phyloP scores from a whole-genome alignment of 768 basidiomycete species.

The Clitopilus passeckerianus region DNA sequence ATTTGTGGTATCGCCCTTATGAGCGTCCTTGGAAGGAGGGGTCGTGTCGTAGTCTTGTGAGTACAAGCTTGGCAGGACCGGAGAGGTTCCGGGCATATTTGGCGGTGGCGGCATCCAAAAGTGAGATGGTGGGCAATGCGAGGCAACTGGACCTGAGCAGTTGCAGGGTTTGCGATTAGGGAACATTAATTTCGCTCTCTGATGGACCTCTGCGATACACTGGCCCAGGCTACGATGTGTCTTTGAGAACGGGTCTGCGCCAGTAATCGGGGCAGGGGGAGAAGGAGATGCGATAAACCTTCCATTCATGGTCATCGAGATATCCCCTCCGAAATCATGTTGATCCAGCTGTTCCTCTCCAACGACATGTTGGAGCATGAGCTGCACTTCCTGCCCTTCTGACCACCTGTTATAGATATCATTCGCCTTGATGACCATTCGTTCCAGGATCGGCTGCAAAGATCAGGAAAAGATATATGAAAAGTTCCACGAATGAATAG shows the following conservation, averaged over 20 bases:
- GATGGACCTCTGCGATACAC: slow-evolving; percentile 43
- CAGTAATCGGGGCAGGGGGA: slow-evolving; percentile 10
- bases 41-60: slow-evolving; percentile 14
- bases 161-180: slow-evolving; percentile 40
- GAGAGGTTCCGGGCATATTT: slow-evolving; percentile 20
- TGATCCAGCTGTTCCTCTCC: slow-evolving; percentile 12
- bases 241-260: slow-evolving; percentile 30
- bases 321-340: background rate
- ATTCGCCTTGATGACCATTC: slow-evolving; percentile 47
- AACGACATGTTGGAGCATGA: slow-evolving; percentile 28
- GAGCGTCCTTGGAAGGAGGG: slow-evolving; percentile 17
- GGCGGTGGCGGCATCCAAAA: slow-evolving; percentile 39
- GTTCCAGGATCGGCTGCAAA: slow-evolving; percentile 40
- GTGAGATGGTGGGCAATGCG: slow-evolving; percentile 35
- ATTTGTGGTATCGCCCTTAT: slow-evolving; percentile 20
- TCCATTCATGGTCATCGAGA: slow-evolving; percentile 7
- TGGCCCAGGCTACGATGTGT: slow-evolving; percentile 39
- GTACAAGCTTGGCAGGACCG: slow-evolving; percentile 37
- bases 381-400: slow-evolving; percentile 37
- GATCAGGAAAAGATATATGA: background rate
- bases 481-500: slow-evolving; percentile 1
- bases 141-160: slow-evolving; percentile 23
- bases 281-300: slow-evolving; percentile 10
- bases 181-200: slow-evolving; percentile 35
- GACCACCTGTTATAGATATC: slow-evolving; percentile 44